These are phyloP conservation scores for Ogataea parapolymorpha DNA, from an alignment of 805 yeast genomes.

Conservation along the genomic window DNA sequence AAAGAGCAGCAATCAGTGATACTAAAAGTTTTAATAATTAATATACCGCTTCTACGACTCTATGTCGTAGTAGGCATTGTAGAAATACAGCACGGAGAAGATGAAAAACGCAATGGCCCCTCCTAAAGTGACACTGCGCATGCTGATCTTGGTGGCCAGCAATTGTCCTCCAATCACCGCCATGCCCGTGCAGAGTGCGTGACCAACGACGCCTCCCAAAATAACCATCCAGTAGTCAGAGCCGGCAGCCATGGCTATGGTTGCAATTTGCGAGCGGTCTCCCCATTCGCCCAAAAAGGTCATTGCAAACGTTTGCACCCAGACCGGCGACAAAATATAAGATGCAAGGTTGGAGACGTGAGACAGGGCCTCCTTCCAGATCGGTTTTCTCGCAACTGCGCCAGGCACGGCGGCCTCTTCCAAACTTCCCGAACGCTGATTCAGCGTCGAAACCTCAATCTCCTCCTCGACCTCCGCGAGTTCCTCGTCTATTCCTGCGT, in stretches of 20 bases:
- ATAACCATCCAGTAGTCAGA: conserved; percentile 87
- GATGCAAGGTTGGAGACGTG: conserved; percentile 55
- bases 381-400: conserved; percentile 5
- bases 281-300: conserved; percentile 99
- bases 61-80: conserved; percentile 50
- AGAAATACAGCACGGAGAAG: conserved; percentile 77
- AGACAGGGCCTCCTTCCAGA: conserved; percentile 11
- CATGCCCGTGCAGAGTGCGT: conserved; percentile 77
- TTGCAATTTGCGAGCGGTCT: conserved; percentile 96
- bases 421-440: conserved; percentile 46
- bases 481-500: conserved; percentile 89
- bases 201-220: conserved; percentile 87
- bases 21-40: conserved; percentile 4
- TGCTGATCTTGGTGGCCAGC: conserved; percentile 81
- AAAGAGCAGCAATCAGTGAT: neutral
- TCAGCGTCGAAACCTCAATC: conserved; percentile 61
- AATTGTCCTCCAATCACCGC: conserved; percentile 95
- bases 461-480: conserved; percentile 97
- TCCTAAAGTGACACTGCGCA: conserved; percentile 88
- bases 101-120: conserved; percentile 86
- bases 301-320: conserved; percentile 95
- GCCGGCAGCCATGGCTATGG: conserved; percentile 98
- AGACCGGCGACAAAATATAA: conserved; percentile 74
- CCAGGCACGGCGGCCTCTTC: conserved; percentile 49
- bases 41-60: conserved; percentile 16